These are phyloP conservation scores for Pulveroboletus sp. DNA, from an alignment of 768 basidiomycete genomes.

Conservation along the genomic window DNA sequence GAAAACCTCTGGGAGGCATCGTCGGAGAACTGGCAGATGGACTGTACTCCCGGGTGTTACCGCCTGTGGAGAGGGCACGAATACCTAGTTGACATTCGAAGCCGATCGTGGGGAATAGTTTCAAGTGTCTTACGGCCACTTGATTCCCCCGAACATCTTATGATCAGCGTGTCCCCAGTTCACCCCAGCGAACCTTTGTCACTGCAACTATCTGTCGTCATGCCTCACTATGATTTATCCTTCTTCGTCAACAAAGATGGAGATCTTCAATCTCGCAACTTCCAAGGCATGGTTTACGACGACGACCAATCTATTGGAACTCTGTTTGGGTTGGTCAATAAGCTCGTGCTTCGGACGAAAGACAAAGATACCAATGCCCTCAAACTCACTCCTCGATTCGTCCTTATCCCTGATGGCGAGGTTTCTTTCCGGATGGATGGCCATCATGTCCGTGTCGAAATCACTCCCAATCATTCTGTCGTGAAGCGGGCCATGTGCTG, in stretches of 20 bases:
- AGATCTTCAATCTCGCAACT: slow-evolving; percentile 38
- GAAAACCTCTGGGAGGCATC: slow-evolving; percentile 24
- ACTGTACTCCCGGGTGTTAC: slow-evolving; percentile 4
- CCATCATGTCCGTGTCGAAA: slow-evolving; percentile 11
- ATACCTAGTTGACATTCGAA: slow-evolving; percentile 27
- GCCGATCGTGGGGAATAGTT: slow-evolving; percentile 27
- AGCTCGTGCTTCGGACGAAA: slow-evolving; percentile 39
- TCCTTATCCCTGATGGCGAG: slow-evolving; percentile 40
- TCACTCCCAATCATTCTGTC: background rate
- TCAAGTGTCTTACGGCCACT: slow-evolving; percentile 21
- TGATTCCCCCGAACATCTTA: slow-evolving; percentile 16
- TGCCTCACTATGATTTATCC: slow-evolving; percentile 40
- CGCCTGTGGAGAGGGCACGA: slow-evolving; percentile 3
- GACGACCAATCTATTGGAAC: slow-evolving; percentile 39
- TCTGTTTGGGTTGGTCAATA: slow-evolving; percentile 41
- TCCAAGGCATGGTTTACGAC: slow-evolving; percentile 42
- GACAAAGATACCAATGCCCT: background rate
- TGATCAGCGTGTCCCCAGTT: slow-evolving; percentile 11
- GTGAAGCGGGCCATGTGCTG: slow-evolving; percentile 13
- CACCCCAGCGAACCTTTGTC: background rate
- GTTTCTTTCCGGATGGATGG: slow-evolving; percentile 28
- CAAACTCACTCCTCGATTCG: slow-evolving; percentile 5
- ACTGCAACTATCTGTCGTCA: slow-evolving; percentile 22
- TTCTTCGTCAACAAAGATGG: slow-evolving; percentile 36
- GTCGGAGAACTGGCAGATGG: slow-evolving; percentile 25